Conservation (phyloP, 305 asterid genomes). For the Solanum hybrid region DNA sequence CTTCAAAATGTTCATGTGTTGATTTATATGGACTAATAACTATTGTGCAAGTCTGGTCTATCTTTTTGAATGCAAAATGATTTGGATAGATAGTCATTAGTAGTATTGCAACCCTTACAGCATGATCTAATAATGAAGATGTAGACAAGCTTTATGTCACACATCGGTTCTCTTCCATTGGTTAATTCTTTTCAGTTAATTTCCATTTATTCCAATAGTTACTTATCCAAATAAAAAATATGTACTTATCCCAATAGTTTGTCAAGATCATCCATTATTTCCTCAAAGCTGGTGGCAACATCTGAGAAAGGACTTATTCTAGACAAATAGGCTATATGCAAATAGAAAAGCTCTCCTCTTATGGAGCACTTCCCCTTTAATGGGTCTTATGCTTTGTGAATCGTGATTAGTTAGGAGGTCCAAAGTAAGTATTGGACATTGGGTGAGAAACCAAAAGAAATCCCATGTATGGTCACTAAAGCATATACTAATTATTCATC, state of each 20-base stretch:
- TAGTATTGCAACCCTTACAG: not conserved
- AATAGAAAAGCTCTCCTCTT: too few species aligned
- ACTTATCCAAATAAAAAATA: too few species aligned
- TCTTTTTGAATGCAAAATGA: not conserved
- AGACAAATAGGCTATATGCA: not conserved
- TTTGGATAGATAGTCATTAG: not conserved
- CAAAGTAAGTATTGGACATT: not conserved
- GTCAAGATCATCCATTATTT: not conserved
- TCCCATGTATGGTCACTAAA: not conserved
- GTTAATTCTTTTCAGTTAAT: not conserved
- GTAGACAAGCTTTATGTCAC: not conserved
- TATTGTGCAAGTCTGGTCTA: not conserved
- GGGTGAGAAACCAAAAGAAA: not conserved
- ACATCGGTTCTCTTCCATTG: not conserved
- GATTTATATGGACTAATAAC: not conserved
- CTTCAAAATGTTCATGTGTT: not conserved
- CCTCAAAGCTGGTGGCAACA: not conserved
- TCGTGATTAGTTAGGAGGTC: not conserved
- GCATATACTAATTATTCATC: not conserved
- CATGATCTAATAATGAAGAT: not conserved
- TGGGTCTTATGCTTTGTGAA: not conserved
- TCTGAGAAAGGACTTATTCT: not conserved
- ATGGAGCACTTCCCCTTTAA: not conserved
- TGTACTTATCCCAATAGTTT: not conserved
- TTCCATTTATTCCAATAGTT: not conserved